These are phyloP conservation scores for Penicillium sp. DNA, from an alignment of 2,329 filamentous ascomycete genomes.

Conservation along the genomic window DNA sequence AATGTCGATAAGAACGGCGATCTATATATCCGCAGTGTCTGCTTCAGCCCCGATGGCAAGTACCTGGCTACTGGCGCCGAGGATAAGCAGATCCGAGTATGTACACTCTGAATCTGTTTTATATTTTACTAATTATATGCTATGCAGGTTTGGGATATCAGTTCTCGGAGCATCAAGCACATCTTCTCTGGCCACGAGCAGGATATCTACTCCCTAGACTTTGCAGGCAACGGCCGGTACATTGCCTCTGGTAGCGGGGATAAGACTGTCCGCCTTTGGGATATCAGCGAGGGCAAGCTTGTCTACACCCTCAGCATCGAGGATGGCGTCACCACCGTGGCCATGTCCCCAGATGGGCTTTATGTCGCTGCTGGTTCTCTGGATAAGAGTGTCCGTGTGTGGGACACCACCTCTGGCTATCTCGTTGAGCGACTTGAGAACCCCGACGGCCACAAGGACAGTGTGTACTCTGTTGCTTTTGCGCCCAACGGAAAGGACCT, in stretches of 20 bases:
- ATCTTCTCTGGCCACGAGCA: conserved; percentile 97
- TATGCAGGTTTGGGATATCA: conserved; percentile 92
- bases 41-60: conserved; percentile 95
- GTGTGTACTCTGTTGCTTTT: conserved; percentile 95
- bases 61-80: conserved; percentile 95
- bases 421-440: conserved; percentile 91
- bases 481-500: conserved; percentile 91
- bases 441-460: conserved; percentile 93
- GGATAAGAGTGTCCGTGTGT: conserved; percentile 97
- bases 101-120: conserved; percentile 33
- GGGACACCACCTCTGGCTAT: conserved; percentile 86
- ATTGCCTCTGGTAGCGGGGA: conserved; percentile 97
- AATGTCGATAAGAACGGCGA: conserved; percentile 86
- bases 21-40: conserved; percentile 95
- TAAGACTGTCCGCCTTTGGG: conserved; percentile 93
- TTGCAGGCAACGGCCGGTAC: conserved; percentile 87
- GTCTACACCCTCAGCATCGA: conserved; percentile 89
- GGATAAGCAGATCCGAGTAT: conserved; percentile 93
- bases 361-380: conserved; percentile 93
- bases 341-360: conserved; percentile 93
- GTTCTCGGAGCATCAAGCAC: conserved; percentile 79
- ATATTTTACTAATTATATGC: conserved; percentile 2
- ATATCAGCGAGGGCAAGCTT: conserved; percentile 82
- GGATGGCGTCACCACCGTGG: conserved; percentile 95
- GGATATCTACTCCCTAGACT: conserved; percentile 97